Percentiles rank a stretch among this genome's conserved stretches.
Evolutionary conservation across 2,329 filamentous ascomycete genomes (phyloP).

Genomic region (Botrytis galanthina): DNA sequence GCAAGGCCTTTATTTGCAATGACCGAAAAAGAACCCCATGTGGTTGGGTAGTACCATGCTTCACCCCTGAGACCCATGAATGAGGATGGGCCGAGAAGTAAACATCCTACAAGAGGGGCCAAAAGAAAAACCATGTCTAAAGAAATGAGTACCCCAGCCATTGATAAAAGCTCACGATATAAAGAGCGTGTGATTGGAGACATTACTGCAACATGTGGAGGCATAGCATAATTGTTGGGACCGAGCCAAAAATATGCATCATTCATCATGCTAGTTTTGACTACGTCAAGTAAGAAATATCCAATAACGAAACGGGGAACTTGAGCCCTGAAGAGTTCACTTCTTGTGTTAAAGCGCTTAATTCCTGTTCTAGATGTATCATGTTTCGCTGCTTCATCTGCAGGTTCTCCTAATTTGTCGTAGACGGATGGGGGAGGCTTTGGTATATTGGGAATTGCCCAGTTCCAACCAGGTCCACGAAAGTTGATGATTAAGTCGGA

Average conservation of each 20-base stretch:
- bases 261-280: conserved; percentile 66
- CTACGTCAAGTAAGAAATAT: conserved; percentile 68
- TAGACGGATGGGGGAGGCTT: conserved; percentile 46
- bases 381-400: conserved; percentile 37
- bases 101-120: conserved; percentile 56
- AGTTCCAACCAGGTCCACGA: conserved; percentile 59
- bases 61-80: conserved; percentile 55
- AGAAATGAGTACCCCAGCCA: conserved; percentile 56
- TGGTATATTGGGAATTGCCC: conserved; percentile 51
- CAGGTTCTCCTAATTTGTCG: conserved; percentile 39
- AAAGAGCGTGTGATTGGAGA: conserved; percentile 48
- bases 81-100: conserved; percentile 46
- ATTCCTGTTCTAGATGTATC: conserved; percentile 48
- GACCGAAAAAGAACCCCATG: conserved; percentile 56
- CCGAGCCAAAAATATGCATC: conserved; percentile 75
- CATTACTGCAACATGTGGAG: conserved; percentile 46
- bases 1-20: conserved; percentile 64
- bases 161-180: conserved; percentile 56
- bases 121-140: conserved; percentile 61
- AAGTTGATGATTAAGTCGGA: conserved; percentile 55
- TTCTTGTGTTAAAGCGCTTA: conserved; percentile 44
- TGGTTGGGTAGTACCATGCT: conserved; percentile 60
- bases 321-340: conserved; percentile 47
- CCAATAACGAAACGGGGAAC: conserved; percentile 49
- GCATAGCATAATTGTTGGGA: conserved; percentile 43